These are phyloP conservation scores for Lophiostoma macrostomum DNA, from an alignment of 495 filamentous ascomycete species.

Conservation along the genomic window DNA sequence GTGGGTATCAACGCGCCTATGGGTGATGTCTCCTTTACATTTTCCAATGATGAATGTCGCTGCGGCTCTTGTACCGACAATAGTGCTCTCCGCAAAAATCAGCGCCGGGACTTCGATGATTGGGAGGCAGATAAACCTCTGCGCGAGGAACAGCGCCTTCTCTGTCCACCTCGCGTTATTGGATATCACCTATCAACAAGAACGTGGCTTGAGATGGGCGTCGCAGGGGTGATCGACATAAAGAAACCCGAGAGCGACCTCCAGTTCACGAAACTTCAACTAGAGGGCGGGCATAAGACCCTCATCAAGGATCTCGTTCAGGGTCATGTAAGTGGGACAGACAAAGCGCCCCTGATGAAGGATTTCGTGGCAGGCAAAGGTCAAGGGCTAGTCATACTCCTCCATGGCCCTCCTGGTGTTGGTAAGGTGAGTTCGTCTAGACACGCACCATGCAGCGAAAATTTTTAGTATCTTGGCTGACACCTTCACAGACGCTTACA, in stretches of 20 bases:
- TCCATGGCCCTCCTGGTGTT: constrained; percentile 4
- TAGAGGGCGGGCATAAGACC: not conserved
- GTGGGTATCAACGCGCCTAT: not conserved
- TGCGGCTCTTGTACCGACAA: constrained; percentile 2
- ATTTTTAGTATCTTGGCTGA: no score
- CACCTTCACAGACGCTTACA: not conserved
- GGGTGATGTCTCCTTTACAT: not conserved
- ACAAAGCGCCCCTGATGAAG: not conserved
- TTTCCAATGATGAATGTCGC: not conserved
- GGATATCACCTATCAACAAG: not conserved
- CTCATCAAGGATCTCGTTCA: constrained; percentile 4
- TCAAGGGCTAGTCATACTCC: constrained; percentile 6
- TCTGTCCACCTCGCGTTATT: constrained; percentile 1
- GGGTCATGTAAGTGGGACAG: constrained; percentile 2
- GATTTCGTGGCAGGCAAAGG: constrained; percentile 4
- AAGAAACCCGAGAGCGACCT: not conserved
- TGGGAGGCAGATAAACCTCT: not conserved
- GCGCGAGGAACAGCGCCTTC: not conserved
- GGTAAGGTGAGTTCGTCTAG: no score
- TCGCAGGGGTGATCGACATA: no score
- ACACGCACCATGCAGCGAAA: no score
- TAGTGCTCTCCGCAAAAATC: not conserved
- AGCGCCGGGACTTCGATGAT: not conserved
- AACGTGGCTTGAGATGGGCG: constrained; percentile 2
- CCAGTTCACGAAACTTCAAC: constrained; percentile 3